These are phyloP conservation scores for Leccinum longicurvipes DNA, from an alignment of 768 basidiomycete genomes.

Conservation along the genomic window DNA sequence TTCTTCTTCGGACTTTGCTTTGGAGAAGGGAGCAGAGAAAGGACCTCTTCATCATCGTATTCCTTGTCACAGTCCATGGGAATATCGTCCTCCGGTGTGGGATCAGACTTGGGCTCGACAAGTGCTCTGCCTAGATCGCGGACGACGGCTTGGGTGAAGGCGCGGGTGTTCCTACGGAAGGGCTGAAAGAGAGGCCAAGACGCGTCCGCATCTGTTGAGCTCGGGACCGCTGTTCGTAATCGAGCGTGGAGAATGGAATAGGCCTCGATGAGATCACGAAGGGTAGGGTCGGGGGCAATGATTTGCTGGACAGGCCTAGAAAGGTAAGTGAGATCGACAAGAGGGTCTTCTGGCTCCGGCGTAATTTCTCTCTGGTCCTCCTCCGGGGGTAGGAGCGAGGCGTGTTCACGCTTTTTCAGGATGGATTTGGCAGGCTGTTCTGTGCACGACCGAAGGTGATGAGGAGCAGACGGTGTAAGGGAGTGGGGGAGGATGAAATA, in stretches of 20 bases:
- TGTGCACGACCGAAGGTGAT: constrained; percentile 35
- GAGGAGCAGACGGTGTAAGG: constrained; percentile 21
- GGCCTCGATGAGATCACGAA: constrained; percentile 65
- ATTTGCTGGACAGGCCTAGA: constrained; percentile 62
- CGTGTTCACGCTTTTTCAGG: constrained; percentile 50
- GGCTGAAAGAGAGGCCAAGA: constrained; percentile 75
- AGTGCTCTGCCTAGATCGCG: constrained; percentile 68
- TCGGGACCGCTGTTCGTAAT: constrained; percentile 44
- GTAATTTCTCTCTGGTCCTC: constrained; percentile 57
- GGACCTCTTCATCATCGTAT: constrained; percentile 25
- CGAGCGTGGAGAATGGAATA: constrained; percentile 70
- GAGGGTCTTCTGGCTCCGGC: constrained; percentile 72
- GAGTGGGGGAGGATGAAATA: constrained; percentile 40
- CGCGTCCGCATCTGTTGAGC: constrained; percentile 50
- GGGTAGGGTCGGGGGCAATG: constrained; percentile 43
- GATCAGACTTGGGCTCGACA: constrained; percentile 46
- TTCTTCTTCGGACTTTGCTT: constrained; percentile 54
- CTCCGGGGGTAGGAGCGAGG: constrained; percentile 37
- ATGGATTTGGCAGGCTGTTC: constrained; percentile 61
- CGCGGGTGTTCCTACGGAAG: constrained; percentile 49
- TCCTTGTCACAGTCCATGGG: constrained; percentile 24
- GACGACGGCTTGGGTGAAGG: constrained; percentile 56
- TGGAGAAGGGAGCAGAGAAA: constrained; percentile 59
- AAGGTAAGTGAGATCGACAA: constrained; percentile 62
- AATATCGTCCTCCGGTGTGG: constrained; percentile 19